A percentile compares a stretch with the other conserved stretches of the same genome.
Evolutionary conservation across 2,329 filamentous ascomycete genomes (phyloP).

Genomic region (Colletotrichum chrysophilum): DNA sequence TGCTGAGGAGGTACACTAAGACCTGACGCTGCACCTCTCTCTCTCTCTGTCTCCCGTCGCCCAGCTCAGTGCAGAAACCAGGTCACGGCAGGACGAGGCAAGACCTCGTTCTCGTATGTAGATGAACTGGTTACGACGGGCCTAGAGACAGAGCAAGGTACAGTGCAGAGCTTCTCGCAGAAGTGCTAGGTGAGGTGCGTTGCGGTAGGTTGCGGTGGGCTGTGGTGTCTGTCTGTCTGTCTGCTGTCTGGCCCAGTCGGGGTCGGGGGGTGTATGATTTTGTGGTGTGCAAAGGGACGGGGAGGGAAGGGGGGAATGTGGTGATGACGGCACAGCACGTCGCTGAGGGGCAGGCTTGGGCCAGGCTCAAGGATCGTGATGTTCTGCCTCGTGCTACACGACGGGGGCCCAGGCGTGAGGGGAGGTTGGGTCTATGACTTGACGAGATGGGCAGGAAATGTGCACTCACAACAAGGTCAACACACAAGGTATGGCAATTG

Average conservation of each 20-base stretch:
- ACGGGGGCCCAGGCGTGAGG: not conserved
- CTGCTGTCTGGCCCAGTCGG: not conserved
- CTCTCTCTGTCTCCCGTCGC: not conserved
- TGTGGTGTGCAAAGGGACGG: not conserved
- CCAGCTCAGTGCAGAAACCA: not conserved
- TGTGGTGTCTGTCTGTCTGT: not conserved
- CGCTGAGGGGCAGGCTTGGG: conserved; percentile 19
- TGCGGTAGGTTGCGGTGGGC: not conserved
- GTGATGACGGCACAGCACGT: conserved; percentile 23
- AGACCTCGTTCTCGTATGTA: conserved; percentile 1
- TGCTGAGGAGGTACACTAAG: not conserved
- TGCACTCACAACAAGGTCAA: not conserved
- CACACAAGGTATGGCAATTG: conserved; percentile 3
- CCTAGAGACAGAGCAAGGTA: conserved; percentile 8
- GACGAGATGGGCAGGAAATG: not conserved
- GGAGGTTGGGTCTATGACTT: not conserved
- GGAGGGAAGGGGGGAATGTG: conserved; percentile 15
- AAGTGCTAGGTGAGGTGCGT: not conserved
- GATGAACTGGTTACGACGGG: conserved; percentile 15
- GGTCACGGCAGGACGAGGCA: not conserved
- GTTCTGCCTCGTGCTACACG: conserved; percentile 11
- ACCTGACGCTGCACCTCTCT: not conserved
- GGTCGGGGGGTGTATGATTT: not conserved
- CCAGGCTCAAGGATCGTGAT: conserved; percentile 16
- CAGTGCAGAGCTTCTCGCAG: not conserved